Conservation (phyloP, 2,329 filamentous ascomycete species). For the Fusarium penzigii region DNA sequence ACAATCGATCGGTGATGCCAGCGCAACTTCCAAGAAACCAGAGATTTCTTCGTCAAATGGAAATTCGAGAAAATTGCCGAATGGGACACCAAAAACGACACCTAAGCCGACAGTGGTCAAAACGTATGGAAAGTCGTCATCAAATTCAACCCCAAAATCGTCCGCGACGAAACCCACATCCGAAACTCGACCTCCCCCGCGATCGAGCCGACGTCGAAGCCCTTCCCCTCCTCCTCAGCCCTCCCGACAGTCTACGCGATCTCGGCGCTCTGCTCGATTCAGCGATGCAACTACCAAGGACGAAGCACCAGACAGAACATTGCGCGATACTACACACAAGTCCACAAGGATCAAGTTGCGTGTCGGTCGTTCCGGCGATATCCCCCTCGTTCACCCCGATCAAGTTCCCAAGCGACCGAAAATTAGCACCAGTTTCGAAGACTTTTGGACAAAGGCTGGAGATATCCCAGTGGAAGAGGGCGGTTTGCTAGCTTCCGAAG, state of each 20-base stretch:
- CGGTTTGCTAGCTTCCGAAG: slow-evolving; percentile 56
- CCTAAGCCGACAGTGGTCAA: slow-evolving; percentile 31
- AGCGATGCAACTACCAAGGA: slow-evolving; percentile 29
- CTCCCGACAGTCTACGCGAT: slow-evolving; percentile 43
- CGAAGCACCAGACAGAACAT: slow-evolving; percentile 11
- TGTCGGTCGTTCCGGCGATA: slow-evolving; percentile 37
- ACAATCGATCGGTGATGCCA: slow-evolving; percentile 36
- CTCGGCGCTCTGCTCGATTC: slow-evolving; percentile 45
- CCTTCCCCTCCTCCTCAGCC: slow-evolving; percentile 42
- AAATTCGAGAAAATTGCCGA: slow-evolving; percentile 26
- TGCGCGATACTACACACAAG: slow-evolving; percentile 28
- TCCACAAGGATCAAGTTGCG: slow-evolving; percentile 53
- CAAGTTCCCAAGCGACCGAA: slow-evolving; percentile 56
- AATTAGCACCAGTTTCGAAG: slow-evolving; percentile 55
- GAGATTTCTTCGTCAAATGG: slow-evolving; percentile 28
- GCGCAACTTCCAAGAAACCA: slow-evolving; percentile 36
- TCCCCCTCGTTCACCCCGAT: slow-evolving; percentile 62
- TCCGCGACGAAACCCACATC: slow-evolving; percentile 30
- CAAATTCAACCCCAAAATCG: slow-evolving; percentile 32
- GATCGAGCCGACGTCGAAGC: slow-evolving; percentile 41
- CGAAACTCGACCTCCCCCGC: slow-evolving; percentile 32
- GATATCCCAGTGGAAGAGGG: slow-evolving; percentile 58
- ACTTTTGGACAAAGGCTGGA: slow-evolving; percentile 56
- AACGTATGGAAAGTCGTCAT: slow-evolving; percentile 21
- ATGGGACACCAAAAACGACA: slow-evolving; percentile 27